Conservation (phyloP, 345 rosid species). For the Limnanthes douglasii region DNA sequence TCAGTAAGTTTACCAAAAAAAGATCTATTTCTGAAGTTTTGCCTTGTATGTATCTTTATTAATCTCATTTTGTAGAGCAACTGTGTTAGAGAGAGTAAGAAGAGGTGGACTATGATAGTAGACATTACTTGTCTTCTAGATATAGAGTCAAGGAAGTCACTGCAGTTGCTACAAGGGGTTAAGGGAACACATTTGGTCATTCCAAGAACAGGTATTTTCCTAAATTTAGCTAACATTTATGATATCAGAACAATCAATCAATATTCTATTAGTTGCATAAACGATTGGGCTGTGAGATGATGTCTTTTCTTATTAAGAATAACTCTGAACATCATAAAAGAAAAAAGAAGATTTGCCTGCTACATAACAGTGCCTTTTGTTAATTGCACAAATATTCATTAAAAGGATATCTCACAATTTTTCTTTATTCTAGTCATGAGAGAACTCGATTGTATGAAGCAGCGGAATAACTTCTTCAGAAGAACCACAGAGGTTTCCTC, state of each 20-base stretch:
- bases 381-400: no score
- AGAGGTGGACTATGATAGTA: slow-evolving; percentile 61
- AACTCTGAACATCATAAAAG: neutral
- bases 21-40: neutral
- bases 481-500: slow-evolving; percentile 40
- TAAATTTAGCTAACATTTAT: no score
- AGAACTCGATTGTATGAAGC: slow-evolving; percentile 59
- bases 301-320: neutral
- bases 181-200: slow-evolving; percentile 58
- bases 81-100: slow-evolving; percentile 21
- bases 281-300: neutral
- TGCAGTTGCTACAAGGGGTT: slow-evolving; percentile 79
- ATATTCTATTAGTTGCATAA: neutral
- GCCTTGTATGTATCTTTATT: slow-evolving; percentile 2
- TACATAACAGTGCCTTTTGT: no score
- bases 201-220: slow-evolving; percentile 53
- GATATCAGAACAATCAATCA: neutral
- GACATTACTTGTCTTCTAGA: slow-evolving; percentile 57
- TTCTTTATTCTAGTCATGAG: slow-evolving; percentile 35
- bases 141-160: slow-evolving; percentile 50
- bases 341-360: no score
- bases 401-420: neutral
- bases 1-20: slow-evolving; percentile 22
- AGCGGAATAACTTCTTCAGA: slow-evolving; percentile 26
- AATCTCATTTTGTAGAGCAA: slow-evolving; percentile 23